phyloP scores from a whole-genome alignment of 306 rosid genomes.

The Castanea sativa region DNA sequence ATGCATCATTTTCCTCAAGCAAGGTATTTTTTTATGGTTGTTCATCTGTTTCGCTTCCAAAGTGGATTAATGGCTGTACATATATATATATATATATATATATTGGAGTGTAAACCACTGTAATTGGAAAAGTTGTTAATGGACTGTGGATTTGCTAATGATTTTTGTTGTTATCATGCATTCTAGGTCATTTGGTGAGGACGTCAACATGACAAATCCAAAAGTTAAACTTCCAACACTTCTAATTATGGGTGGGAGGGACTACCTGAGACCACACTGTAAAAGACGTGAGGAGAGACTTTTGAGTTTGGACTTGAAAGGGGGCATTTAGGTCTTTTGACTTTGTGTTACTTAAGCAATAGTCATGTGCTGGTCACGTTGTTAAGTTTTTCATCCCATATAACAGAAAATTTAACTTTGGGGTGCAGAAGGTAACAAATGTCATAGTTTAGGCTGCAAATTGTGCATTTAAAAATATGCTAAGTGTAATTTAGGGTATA shows the following conservation, averaged over 20 bases:
- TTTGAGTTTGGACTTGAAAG: too few species aligned
- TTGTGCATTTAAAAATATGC: too few species aligned
- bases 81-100: not conserved
- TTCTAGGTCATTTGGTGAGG: conserved; percentile 53
- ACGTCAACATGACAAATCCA: conserved; percentile 34
- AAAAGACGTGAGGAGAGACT: too few species aligned
- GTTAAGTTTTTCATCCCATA: too few species aligned
- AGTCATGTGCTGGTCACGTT: too few species aligned
- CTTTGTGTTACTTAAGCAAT: too few species aligned
- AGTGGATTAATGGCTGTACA: not conserved
- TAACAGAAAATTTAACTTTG: too few species aligned
- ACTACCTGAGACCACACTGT: conserved; percentile 17
- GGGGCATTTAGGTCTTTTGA: too few species aligned
- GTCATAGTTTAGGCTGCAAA: too few species aligned
- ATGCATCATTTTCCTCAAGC: not conserved
- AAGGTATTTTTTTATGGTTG: not conserved
- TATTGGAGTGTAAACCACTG: not conserved
- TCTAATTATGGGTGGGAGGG: conserved; percentile 65
- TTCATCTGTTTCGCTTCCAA: not conserved
- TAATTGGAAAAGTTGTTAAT: not conserved
- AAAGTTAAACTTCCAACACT: conserved; percentile 54
- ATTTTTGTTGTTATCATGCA: not conserved
- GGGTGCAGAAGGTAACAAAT: too few species aligned
- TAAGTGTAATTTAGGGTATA: too few species aligned
- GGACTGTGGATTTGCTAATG: not conserved